Evolutionary conservation across 2,329 filamentous ascomycete species (phyloP).

Genomic region (Epicoccum sorghinum): DNA sequence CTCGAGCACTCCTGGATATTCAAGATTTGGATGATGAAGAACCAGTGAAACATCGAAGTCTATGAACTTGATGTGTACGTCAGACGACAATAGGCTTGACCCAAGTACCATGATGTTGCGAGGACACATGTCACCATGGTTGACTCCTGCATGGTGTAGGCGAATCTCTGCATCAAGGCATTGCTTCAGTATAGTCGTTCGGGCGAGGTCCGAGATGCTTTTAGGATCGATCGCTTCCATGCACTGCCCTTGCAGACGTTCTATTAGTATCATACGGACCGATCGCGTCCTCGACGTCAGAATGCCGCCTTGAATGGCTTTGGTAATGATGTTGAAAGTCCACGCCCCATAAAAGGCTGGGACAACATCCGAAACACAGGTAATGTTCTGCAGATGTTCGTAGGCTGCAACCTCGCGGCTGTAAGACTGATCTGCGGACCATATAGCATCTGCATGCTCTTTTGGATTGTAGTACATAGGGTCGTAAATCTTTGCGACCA

Average conservation of each 20-base stretch:
- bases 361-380: neutral
- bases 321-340: neutral
- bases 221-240: neutral
- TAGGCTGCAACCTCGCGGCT: neutral
- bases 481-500: constrained; percentile 1
- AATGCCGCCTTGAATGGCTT: neutral
- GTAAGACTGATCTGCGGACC: neutral
- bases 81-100: neutral
- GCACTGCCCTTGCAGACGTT: neutral
- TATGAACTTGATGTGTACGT: neutral
- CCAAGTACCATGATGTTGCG: constrained; percentile 18
- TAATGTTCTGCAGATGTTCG: neutral
- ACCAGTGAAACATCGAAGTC: neutral
- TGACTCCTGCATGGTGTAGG: constrained; percentile 3
- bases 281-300: neutral
- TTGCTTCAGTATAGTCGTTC: neutral
- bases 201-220: neutral
- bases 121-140: constrained; percentile 11
- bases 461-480: neutral
- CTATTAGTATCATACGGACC: neutral
- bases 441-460: neutral
- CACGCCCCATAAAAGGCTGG: neutral
- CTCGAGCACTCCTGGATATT: neutral
- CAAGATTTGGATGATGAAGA: neutral
- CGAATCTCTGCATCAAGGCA: neutral